Percentiles rank a stretch among this genome's conserved stretches.
phyloP scores from a whole-genome alignment of 257 asterid species.

The Ehretia macrophylla region DNA sequence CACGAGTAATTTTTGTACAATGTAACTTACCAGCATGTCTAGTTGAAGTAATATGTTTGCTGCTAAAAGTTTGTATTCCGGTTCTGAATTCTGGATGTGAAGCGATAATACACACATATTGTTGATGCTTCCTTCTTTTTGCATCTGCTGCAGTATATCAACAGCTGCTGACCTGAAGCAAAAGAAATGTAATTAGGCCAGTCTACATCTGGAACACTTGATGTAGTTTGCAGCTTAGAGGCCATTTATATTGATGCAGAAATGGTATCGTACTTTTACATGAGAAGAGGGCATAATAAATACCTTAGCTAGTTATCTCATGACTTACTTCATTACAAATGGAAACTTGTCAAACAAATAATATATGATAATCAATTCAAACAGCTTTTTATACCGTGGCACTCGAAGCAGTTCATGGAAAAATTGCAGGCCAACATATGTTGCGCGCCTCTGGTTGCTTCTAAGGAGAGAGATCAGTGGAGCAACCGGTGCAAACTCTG shows the following conservation, averaged over 20 bases:
- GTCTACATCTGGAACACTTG: neutral
- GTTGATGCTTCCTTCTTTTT: conserved; percentile 52
- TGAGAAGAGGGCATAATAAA: no score
- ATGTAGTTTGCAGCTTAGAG: neutral
- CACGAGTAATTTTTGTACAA: neutral
- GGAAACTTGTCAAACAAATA: neutral
- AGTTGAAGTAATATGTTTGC: conserved; percentile 79
- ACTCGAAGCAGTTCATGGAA: conserved; percentile 68
- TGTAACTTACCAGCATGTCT: conserved; percentile 58
- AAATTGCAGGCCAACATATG: conserved; percentile 57
- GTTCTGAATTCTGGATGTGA: conserved; percentile 55
- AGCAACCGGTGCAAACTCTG: conserved; percentile 41
- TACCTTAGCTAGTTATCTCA: neutral
- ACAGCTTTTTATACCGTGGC: conserved; percentile 47
- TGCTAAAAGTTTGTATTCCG: conserved; percentile 64
- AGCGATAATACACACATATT: conserved; percentile 47
- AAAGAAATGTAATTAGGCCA: conserved; percentile 8
- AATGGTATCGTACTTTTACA: no score
- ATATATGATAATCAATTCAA: neutral
- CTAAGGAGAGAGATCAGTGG: conserved; percentile 56
- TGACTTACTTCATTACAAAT: neutral
- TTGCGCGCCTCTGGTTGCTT: conserved; percentile 64
- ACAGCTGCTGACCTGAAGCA: conserved; percentile 57
- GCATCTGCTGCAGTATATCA: conserved; percentile 62
- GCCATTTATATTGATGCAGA: no score